Evolutionary conservation across 208 protist genomes (phyloP).

Genomic region (Vickermania spadyakhi): DNA sequence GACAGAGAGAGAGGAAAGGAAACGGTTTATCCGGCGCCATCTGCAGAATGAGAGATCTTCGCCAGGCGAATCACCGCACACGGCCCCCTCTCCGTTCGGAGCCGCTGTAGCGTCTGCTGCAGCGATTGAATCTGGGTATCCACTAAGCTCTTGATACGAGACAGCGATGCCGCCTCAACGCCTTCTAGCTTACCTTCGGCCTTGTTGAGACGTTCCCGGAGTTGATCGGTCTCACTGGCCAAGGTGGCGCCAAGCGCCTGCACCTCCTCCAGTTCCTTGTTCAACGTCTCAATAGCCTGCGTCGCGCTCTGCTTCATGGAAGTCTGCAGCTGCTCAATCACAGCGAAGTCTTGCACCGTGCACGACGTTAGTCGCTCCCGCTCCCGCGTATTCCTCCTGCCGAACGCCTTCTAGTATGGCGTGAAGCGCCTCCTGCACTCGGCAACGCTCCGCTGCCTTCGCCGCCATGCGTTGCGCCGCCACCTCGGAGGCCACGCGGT

Average conservation of each 20-base stretch:
- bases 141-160: constrained; percentile 54
- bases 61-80: neutral
- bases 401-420: constrained; percentile 35
- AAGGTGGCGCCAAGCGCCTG: constrained; percentile 62
- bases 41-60: too few relatives aligned
- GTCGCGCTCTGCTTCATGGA: constrained; percentile 62
- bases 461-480: neutral
- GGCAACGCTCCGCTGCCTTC: neutral
- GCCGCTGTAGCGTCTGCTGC: constrained; percentile 21
- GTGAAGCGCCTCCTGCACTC: neutral
- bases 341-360: constrained; percentile 60
- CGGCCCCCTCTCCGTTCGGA: neutral
- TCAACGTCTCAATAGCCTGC: constrained; percentile 59
- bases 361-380: constrained; percentile 49
- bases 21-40: too few relatives aligned
- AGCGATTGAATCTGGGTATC: constrained; percentile 52
- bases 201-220: constrained; percentile 47
- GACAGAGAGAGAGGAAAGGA: too few relatives aligned
- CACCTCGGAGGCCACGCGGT: neutral
- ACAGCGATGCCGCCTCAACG: constrained; percentile 57
- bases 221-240: constrained; percentile 47
- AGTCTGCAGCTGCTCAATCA: constrained; percentile 46
- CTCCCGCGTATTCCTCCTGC: constrained; percentile 46
- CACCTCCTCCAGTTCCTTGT: constrained; percentile 69
- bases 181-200: constrained; percentile 33